Base-by-base conservation (phyloP, 768 basidiomycete species). In the Pholiota molesta region DNA sequence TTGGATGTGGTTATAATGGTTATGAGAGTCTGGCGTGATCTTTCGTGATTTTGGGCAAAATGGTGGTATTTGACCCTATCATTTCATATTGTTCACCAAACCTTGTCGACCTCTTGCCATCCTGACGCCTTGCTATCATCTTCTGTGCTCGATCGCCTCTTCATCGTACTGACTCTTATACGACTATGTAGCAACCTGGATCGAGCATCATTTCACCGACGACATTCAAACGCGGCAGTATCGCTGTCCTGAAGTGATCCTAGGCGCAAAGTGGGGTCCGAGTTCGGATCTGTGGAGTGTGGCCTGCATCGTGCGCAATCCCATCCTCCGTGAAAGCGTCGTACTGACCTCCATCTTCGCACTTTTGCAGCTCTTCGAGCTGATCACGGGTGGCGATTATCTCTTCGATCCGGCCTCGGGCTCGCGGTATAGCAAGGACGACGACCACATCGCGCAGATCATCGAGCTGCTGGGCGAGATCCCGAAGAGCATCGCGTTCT, bases 151-250 rank as follows among this genome's bases (percentile, higher is more conserved):
- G n/a, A 21, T 5, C 39, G 10, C 28, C 16, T 16, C 9, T 21
- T 23, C 31, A 31, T 31, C 31, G 3, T 17, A 39, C 14, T 17
- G 33, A 55, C 42, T 55, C 39, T 39, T 23, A 29, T 55, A 45
- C 52, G 26, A 11, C 33, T 57, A 28, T 57, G 45, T 47, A 89
- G 92, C 92, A 10, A 94, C 92, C 1, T 93, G 92, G 92, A 86
- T 86, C 31, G 92, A 97, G 69, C 93, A 98, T 66, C 97, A 99
- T 72, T 99, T 99, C 66, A 99, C 97, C 45, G 97, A 99, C 75
- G 97, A 98, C 69, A 99, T 98, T 68, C 92, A 99, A 78, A 99
- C 97, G 28, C 79, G 97, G 70, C 97, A 99, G 70, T 99, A 99
- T 74, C 87, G 97, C 28, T 95, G 94, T 80, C 97, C 97, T 1